Base-by-base conservation (phyloP, 2,329 filamentous ascomycete species). In the Periglandula ipomoeae region DNA sequence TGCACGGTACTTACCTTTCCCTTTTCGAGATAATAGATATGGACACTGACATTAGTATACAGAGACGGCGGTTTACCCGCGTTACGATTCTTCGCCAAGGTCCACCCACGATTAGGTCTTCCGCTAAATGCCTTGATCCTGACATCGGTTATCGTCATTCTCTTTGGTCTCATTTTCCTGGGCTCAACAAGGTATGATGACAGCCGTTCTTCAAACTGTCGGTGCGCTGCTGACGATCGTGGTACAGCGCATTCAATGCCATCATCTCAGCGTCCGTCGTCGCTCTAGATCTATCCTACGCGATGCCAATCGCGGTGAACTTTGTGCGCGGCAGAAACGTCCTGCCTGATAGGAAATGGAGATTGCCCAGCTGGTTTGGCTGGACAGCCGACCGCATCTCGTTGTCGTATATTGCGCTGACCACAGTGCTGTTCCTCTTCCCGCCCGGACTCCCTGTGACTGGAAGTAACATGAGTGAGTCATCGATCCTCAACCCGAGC, bases 211-310 rank as follows among this genome's bases (percentile, higher is more conserved):
- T n/a, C n/a, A n/a, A n/a, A n/a, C n/a, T n/a, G n/a, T n/a, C n/a
- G n/a, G n/a, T n/a, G n/a, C n/a, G n/a, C n/a, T n/a, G n/a, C n/a
- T n/a, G n/a, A n/a, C 23, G 24, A 11, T 34, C 13, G 32, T 3
- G 32, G 32, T n/a, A 34, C 32, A 59, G 74, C 51, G 84, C 84
- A 0, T 87, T 88, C 65, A 86, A 84, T 38, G 84, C 84, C 13
- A 85, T 88, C 55, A 74, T 85, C 1, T 80, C 82, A 0, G 78
- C 84, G 0, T 84, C 82, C 0, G 85, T 89, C 0, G 84, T 89
- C 7, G 78, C 84, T 1, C 72, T 90, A 0, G 80, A 83, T 6
- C 67, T 89, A 5, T 84, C 82, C 2, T 90, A 90, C 56, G 85
- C 78, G 5, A 86, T 90, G 35, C 87, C 86, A 0, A 78, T 87